A percentile compares a stretch with the other conserved stretches of the same genome.
These are phyloP conservation scores for Entomortierella beljakovae DNA, from an alignment of 192 early-diverging fungal species.

Conservation along the genomic window DNA sequence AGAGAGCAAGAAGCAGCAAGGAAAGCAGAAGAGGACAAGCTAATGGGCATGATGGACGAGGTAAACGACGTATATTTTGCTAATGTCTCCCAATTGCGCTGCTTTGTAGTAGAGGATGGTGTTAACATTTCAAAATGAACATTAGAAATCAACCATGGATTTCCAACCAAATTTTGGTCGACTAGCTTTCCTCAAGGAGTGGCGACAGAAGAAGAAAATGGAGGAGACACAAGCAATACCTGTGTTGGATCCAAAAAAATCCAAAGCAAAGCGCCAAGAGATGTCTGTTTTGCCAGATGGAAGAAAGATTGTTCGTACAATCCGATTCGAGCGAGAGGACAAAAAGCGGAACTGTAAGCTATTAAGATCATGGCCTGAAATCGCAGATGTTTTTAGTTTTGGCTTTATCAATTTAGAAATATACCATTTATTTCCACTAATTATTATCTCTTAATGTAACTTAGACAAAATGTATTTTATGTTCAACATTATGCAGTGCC, in stretches of 20 bases:
- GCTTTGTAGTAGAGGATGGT: no score
- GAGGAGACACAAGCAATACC: constrained; percentile 63
- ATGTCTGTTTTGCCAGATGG: constrained; percentile 64
- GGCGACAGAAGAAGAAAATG: constrained; percentile 71
- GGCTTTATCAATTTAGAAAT: no score
- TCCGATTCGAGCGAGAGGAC: constrained; percentile 73
- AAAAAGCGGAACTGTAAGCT: constrained; percentile 51
- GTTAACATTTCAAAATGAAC: no score
- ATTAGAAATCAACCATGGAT: constrained; percentile 56
- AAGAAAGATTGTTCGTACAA: constrained; percentile 72
- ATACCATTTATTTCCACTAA: no score
- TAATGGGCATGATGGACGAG: constrained; percentile 80
- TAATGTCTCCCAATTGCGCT: background rate
- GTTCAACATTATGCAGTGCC: constrained; percentile 67
- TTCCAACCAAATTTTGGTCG: constrained; percentile 80
- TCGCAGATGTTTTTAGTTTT: background rate
- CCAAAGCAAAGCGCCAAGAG: constrained; percentile 58
- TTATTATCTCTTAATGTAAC: no score
- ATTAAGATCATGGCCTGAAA: background rate
- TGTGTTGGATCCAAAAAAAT: constrained; percentile 60
- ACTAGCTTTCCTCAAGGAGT: constrained; percentile 76
- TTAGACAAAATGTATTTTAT: constrained; percentile 69
- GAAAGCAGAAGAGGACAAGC: constrained; percentile 74
- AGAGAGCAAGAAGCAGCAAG: constrained; percentile 74
- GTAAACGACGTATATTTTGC: no score